phyloP scores from a whole-genome alignment of 257 asterid species.

The Coffea eugenioides region DNA sequence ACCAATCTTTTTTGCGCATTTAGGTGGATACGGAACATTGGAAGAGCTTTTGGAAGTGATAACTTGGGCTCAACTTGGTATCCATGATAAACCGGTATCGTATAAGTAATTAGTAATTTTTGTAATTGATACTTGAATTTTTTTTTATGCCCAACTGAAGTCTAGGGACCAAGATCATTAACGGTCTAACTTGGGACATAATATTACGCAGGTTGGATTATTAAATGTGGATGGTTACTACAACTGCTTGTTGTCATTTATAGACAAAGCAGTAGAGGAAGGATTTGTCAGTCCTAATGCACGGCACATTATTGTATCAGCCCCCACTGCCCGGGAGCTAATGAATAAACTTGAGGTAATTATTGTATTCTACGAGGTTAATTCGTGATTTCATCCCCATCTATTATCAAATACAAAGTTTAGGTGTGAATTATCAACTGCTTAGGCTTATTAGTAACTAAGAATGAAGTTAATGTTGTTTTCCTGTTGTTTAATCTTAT shows the following conservation, averaged over 20 bases:
- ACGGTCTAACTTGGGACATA: too few species aligned
- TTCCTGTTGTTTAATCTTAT: too few species aligned
- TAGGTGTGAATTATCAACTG: background rate
- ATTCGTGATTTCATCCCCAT: too few species aligned
- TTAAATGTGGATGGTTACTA: slow-evolving; percentile 42
- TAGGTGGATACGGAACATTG: slow-evolving; percentile 46
- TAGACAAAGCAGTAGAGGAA: slow-evolving; percentile 42
- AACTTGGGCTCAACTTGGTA: slow-evolving; percentile 48
- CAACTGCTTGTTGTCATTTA: slow-evolving; percentile 32
- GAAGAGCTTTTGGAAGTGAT: slow-evolving; percentile 45
- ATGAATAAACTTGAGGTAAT: slow-evolving; percentile 35
- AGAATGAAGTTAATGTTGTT: too few species aligned
- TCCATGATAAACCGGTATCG: slow-evolving; percentile 41
- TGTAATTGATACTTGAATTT: background rate
- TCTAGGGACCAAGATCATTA: too few species aligned
- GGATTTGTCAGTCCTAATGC: slow-evolving; percentile 40
- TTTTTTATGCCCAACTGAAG: too few species aligned
- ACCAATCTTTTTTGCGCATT: background rate
- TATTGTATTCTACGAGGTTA: background rate
- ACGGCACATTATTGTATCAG: slow-evolving; percentile 41
- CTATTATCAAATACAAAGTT: background rate
- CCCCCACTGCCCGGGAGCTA: slow-evolving; percentile 34
- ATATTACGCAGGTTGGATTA: slow-evolving; percentile 29
- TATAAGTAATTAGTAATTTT: background rate
- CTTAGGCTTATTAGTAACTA: too few species aligned